Evolutionary conservation across 345 rosid genomes (phyloP), one percentile per base, ranked within the genome.

Genomic region (Populus nigra): DNA sequence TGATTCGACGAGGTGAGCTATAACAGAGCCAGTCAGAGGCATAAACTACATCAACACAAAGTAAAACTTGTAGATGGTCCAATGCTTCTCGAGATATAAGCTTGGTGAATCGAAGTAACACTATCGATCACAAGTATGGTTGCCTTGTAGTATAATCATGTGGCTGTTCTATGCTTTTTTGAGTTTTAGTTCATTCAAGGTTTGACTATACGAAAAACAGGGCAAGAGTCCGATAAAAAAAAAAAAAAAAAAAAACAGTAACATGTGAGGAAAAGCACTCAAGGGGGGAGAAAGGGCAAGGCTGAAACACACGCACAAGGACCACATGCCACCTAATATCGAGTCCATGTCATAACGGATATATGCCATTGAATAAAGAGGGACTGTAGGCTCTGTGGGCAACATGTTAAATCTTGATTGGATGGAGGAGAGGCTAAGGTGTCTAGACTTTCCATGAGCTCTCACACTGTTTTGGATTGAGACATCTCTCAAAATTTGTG

Each of bases 371-470:
- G 41, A 65, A 72, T 36, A 49, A 65, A 78, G 76, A 15, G 25
- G 55, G 15, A 72, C 35, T 29, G 43, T 18, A 63, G 22, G 15
- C 39, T n/a, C n/a, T 33, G 65, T 33, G 23, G 76, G 65, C 13
- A 72, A 78, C 72, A 72, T 66, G 73, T 78, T 78, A n/a, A 16
- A 72, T 72, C 76, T 65, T 72, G 80, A 78, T 78, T 78, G 72
- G 76, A 71, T 72, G 25, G 47, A 68, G 62, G 65, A 55, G 22
- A 53, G 71, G 72, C 47, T 23, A 49, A 33, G 43, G 17, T 75
- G 72, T 45, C 23, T 47, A 38, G 5, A n/a, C 65, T 36, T 68
- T 68, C 55, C 68, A 57, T 47, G 6, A 31, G 7, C 45, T 27
- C 77, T 25, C 53, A 6, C 50, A 2, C 27, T 0, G 29, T 74